Percentiles rank a stretch among this genome's conserved stretches.
phyloP scores from a whole-genome alignment of 306 rosid species.

The Crotalaria pallida region DNA sequence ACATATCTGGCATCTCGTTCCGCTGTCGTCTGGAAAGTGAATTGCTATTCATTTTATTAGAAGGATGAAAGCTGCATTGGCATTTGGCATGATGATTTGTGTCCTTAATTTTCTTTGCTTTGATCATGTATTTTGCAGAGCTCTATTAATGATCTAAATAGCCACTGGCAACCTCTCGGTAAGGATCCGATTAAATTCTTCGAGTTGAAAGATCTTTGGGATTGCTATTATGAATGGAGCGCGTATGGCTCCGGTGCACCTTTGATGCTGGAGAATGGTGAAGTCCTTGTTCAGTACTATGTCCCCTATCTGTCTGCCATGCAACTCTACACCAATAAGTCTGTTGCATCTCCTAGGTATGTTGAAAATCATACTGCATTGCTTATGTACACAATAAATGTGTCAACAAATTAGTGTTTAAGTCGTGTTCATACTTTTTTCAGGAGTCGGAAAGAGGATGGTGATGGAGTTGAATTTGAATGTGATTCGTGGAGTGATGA shows the following conservation, averaged over 20 bases:
- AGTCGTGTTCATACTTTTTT: neutral
- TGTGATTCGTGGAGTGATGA: conserved; percentile 79
- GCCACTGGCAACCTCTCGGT: conserved; percentile 49
- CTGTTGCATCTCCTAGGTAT: conserved; percentile 48
- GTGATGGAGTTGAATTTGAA: conserved; percentile 46
- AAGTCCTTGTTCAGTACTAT: conserved; percentile 43
- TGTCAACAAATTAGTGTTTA: neutral
- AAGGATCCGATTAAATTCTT: conserved; percentile 50
- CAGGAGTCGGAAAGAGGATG: conserved; percentile 43
- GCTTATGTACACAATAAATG: neutral
- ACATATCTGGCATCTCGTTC: too few species aligned
- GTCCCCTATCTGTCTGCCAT: conserved; percentile 76
- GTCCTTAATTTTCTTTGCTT: neutral
- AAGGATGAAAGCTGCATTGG: conserved; percentile 1
- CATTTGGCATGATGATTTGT: neutral
- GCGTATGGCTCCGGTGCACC: conserved; percentile 63
- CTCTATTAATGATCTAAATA: conserved; percentile 43
- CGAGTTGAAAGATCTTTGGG: conserved; percentile 57
- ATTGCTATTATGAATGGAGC: conserved; percentile 77
- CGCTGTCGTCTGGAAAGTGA: too few species aligned
- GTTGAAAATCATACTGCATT: neutral
- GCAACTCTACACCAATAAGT: conserved; percentile 53
- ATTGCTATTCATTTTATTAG: neutral
- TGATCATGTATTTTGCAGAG: conserved; percentile 33
- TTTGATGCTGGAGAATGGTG: conserved; percentile 40